Base-by-base conservation (phyloP, 2,329 filamentous ascomycete genomes). In the Blastomyces parvus region DNA sequence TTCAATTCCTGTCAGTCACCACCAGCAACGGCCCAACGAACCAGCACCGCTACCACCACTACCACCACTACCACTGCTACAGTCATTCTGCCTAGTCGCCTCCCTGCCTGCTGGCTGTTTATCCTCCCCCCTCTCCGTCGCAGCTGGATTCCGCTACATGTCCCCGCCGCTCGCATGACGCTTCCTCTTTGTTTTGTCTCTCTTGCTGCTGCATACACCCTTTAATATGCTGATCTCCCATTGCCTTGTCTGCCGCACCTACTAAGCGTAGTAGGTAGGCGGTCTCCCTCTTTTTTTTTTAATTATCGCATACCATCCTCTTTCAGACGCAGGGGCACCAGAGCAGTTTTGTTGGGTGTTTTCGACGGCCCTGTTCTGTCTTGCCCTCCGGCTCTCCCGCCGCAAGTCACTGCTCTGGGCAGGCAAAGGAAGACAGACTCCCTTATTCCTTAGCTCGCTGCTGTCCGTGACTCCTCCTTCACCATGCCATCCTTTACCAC, bases 401-500 rank as follows among this genome's bases (percentile, higher is more conserved):
- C 40, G 4, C 36, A 8, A 40, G n/a, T 42, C 14, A 27, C 36
- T 58, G 30, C 36, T 58, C 36, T 17, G 38, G 56, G 27, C 36
- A n/a, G 52, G 52, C 27, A 33, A 53, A n/a, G 52, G 52, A 55
- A 55, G 27, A 30, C 30, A n/a, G n/a, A n/a, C n/a, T n/a, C n/a
- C 19, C 11, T 11, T 40, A 27, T 25, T 33, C 53, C 19, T 11
- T 36, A 57, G 40, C 42, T 33, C 40, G 2, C 27, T 25, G 22
- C 8, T 62, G 42, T 36, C 36, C n/a, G 25, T 38, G n/a, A n/a
- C 50, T 38, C 22, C 25, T 30, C 48, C 33, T 56, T 50, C 60
- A 44, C 48, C 48, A 77, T 77, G 76, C 75, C 76, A 62, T 74
- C 76, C 59, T 73, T 77, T 61, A 70, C 74, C 63, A 70, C 74